Base-by-base conservation (phyloP, 306 rosid genomes). In the Hylodesmum podocarpum region DNA sequence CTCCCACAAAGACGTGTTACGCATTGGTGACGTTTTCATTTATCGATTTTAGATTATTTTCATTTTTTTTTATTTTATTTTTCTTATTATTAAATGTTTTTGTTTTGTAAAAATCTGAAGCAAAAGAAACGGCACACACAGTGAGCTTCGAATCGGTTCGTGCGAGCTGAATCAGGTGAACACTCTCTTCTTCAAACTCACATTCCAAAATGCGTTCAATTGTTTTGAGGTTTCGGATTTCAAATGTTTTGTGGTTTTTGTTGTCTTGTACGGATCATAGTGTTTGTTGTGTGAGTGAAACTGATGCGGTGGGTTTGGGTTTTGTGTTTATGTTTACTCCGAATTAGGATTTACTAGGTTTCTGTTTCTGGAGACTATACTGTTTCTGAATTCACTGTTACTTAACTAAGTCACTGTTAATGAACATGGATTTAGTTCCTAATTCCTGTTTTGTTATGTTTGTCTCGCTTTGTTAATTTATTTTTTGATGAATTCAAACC, bases 11-110 rank as follows among this genome's bases (percentile, higher is more conserved):
- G 54, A 10, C 68, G 29, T 40, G 76, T 68, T 78, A 70, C 36
- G 73, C 18, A 68, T 24, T 16, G 78, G 84, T 80, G 84, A 78
- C 86, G 76, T 79, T 66, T 5, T 75, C n/a, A n/a, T n/a, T n/a
- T n/a, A n/a, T n/a, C n/a, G n/a, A n/a, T n/a, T n/a, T n/a, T n/a
- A n/a, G n/a, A n/a, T n/a, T n/a, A n/a, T 69, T 73, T 77, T 8
- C 36, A 15, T 18, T 34, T 3, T 15, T 24, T 25, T 4, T 25
- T 22, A 19, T 21, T 0, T 51, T 28, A 10, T 39, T 22, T 65
- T 19, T 0, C 0, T 0, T 2, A 4, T 36, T n/a, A 28, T 19
- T 24, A 75, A 57, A 27, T 41, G 41, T 44, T 12, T 73, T 36
- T 55, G 39, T 49, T 80, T 51, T 15, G 49, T 3, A 33, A 72